Conservation (phyloP, 352 stramenopile species). For the Globisporangium yorkense region DNA sequence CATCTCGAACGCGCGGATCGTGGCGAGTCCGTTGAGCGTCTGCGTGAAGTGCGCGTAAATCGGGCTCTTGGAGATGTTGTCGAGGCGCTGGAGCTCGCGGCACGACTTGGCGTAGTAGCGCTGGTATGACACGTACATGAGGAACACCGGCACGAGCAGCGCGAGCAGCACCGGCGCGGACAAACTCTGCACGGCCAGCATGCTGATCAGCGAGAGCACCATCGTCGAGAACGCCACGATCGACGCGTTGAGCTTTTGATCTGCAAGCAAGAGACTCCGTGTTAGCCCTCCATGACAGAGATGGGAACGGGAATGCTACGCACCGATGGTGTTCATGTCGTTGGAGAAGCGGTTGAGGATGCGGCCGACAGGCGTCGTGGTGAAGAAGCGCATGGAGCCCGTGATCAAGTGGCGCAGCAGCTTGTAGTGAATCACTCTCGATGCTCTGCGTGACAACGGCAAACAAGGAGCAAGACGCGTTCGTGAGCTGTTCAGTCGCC, state of each 20-base stretch:
- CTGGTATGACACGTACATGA: constrained; percentile 61
- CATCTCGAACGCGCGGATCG: constrained; percentile 66
- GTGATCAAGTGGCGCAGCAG: constrained; percentile 60
- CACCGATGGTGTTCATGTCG: constrained; percentile 63
- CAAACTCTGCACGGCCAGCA: constrained; percentile 43
- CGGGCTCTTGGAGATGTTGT: constrained; percentile 64
- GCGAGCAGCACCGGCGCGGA: constrained; percentile 37
- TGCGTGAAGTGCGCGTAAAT: constrained; percentile 93
- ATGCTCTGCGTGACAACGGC: constrained; percentile 30
- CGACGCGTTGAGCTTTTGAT: constrained; percentile 47
- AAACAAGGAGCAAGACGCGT: background rate
- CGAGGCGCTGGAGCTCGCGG: constrained; percentile 59
- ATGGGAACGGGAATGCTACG: background rate
- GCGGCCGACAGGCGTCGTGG: constrained; percentile 68
- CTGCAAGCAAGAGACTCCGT: constrained; percentile 17
- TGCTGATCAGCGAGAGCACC: constrained; percentile 42
- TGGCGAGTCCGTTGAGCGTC: constrained; percentile 71
- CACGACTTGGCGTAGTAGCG: constrained; percentile 62
- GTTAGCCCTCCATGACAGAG: background rate
- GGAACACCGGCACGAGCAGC: constrained; percentile 57
- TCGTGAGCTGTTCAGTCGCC: background rate
- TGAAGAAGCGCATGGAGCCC: constrained; percentile 86
- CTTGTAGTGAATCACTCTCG: constrained; percentile 48
- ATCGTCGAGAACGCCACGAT: constrained; percentile 42
- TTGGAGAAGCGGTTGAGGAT: constrained; percentile 78